Conservation (phyloP, 305 asterid genomes). For the Fraxinus velutina region DNA sequence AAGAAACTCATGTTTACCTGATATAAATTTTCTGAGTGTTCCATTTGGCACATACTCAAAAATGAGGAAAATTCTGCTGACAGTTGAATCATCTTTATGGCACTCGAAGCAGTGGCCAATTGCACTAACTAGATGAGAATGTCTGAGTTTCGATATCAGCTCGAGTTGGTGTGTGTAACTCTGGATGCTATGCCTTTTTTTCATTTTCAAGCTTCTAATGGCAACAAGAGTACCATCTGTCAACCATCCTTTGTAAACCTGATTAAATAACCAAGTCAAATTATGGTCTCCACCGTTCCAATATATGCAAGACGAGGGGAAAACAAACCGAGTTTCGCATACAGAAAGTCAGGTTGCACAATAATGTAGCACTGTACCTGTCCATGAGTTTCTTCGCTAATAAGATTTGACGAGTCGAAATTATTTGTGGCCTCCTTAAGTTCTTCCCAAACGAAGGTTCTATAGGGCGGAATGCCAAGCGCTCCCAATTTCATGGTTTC, state of each 20-base stretch:
- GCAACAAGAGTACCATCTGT: slow-evolving; percentile 64
- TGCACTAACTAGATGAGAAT: slow-evolving; percentile 63
- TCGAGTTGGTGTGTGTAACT: slow-evolving; percentile 70
- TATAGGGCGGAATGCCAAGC: slow-evolving; percentile 62
- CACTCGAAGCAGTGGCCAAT: slow-evolving; percentile 84
- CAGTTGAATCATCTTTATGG: slow-evolving; percentile 54
- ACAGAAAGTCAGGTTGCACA: not conserved
- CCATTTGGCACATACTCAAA: slow-evolving; percentile 67
- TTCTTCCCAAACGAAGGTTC: slow-evolving; percentile 70
- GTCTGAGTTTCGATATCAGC: slow-evolving; percentile 64
- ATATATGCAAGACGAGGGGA: not conserved
- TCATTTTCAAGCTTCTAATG: slow-evolving; percentile 57
- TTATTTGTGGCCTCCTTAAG: slow-evolving; percentile 79
- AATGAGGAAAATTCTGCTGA: slow-evolving; percentile 48
- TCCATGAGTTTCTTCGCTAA: slow-evolving; percentile 60
- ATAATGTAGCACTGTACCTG: slow-evolving; percentile 42
- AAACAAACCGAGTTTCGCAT: not conserved
- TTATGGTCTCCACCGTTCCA: not conserved
- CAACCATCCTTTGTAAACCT: slow-evolving; percentile 72
- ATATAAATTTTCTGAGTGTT: slow-evolving; percentile 50
- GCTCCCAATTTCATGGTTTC: slow-evolving; percentile 75
- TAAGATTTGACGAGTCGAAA: slow-evolving; percentile 47
- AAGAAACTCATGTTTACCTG: slow-evolving; percentile 40
- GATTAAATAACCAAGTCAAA: not conserved
- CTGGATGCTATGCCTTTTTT: slow-evolving; percentile 45